Evolutionary conservation across 2,329 filamentous ascomycete species (phyloP).

Genomic region (Phyllosticta capitalensis): DNA sequence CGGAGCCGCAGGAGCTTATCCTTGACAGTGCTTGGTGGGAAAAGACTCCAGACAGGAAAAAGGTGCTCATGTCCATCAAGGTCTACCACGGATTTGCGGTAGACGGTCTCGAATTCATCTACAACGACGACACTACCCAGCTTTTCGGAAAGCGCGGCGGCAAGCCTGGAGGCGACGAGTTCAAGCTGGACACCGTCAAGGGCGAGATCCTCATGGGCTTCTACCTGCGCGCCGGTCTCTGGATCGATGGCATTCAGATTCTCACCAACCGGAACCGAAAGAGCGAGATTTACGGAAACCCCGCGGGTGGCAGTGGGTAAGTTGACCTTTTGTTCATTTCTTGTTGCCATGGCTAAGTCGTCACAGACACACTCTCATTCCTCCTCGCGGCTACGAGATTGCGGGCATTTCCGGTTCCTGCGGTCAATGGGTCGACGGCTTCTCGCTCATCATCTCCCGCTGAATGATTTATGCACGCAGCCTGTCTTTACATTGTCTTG

Average conservation of each 20-base stretch:
- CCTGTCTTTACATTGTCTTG: background rate
- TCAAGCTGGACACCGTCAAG: slow-evolving; percentile 71
- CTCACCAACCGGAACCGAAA: slow-evolving; percentile 81
- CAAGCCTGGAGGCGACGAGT: slow-evolving; percentile 59
- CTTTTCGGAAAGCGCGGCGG: slow-evolving; percentile 77
- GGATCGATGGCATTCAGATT: slow-evolving; percentile 84
- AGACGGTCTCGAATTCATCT: slow-evolving; percentile 85
- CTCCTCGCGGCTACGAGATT: slow-evolving; percentile 79
- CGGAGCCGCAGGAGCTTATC: slow-evolving; percentile 60
- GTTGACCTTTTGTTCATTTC: slow-evolving; percentile 28
- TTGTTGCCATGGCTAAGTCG: slow-evolving; percentile 16
- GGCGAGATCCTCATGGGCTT: slow-evolving; percentile 88
- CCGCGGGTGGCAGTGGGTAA: slow-evolving; percentile 70
- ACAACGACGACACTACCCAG: slow-evolving; percentile 76
- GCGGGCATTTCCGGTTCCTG: slow-evolving; percentile 80
- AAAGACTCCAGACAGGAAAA: slow-evolving; percentile 34
- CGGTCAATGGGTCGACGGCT: slow-evolving; percentile 72
- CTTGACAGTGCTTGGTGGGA: slow-evolving; percentile 55
- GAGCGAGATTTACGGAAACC: slow-evolving; percentile 77
- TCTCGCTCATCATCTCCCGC: slow-evolving; percentile 69
- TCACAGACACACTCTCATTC: slow-evolving; percentile 71
- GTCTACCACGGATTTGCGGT: slow-evolving; percentile 69
- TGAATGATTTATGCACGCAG: slow-evolving; percentile 29
- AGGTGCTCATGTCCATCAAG: slow-evolving; percentile 64
- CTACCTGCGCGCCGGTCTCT: slow-evolving; percentile 65